A percentile compares a stretch with the other conserved stretches of the same genome.
These are phyloP conservation scores for Hansfordia pulvinata DNA, from an alignment of 2,329 filamentous ascomycete species.

Conservation along the genomic window DNA sequence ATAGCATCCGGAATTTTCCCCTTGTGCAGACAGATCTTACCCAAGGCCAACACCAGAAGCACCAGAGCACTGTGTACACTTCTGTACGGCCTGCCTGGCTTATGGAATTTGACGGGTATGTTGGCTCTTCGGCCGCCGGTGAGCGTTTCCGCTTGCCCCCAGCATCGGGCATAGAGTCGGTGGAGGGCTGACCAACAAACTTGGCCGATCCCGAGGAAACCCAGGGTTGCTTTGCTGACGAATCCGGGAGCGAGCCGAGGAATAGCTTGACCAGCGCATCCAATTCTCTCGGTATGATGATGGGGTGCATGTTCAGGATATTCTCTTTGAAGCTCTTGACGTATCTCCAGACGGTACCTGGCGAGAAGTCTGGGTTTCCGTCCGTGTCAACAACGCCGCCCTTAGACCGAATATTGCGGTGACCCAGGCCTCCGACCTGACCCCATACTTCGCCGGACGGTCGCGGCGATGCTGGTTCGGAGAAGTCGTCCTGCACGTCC, in stretches of 20 bases:
- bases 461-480: slow-evolving; percentile 38
- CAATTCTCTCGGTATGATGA: slow-evolving; percentile 40
- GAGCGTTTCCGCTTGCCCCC: slow-evolving; percentile 43
- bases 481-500: slow-evolving; percentile 27
- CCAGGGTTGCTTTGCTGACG: slow-evolving; percentile 11
- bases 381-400: slow-evolving; percentile 24
- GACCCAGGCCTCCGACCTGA: slow-evolving; percentile 36
- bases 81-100: slow-evolving; percentile 39
- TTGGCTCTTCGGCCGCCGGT: slow-evolving; percentile 19
- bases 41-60: slow-evolving; percentile 70
- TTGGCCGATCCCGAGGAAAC: slow-evolving; percentile 10
- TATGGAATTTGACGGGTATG: slow-evolving; percentile 17
- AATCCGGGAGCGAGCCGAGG: slow-evolving; percentile 29
- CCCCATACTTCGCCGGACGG: slow-evolving; percentile 43
- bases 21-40: slow-evolving; percentile 58
- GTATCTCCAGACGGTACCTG: slow-evolving; percentile 34
- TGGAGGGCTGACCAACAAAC: slow-evolving; percentile 15
- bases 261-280: slow-evolving; percentile 39
- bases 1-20: slow-evolving; percentile 45
- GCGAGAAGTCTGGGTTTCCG: slow-evolving; percentile 40
- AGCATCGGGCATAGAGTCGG: slow-evolving; percentile 10
- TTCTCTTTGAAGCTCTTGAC: slow-evolving; percentile 44
- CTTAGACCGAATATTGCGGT: too few relatives aligned
- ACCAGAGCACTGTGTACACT: slow-evolving; percentile 73
- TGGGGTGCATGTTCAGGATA: slow-evolving; percentile 53